Conservation (phyloP, 1,284 basidiomycete species). For the Kalmanozyma brasiliensis region DNA sequence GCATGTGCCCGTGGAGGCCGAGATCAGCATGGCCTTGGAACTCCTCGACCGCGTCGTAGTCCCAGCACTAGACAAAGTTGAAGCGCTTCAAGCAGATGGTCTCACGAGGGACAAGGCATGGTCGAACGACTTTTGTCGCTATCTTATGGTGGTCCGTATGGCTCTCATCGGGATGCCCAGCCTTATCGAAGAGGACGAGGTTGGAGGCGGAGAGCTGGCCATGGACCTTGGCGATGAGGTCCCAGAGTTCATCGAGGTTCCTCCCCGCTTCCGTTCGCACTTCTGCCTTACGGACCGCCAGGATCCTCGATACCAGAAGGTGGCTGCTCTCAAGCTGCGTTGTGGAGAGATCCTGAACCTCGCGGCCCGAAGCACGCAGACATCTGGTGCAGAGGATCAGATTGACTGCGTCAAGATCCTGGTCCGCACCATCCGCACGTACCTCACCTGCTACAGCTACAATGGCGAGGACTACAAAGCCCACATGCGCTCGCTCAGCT, state of each 20-base stretch:
- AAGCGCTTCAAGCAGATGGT: conserved; percentile 70
- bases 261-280: conserved; percentile 72
- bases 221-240: conserved; percentile 76
- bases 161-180: conserved; percentile 80
- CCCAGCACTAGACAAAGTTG: conserved; percentile 78
- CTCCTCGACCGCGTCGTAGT: conserved; percentile 78
- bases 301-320: conserved; percentile 81
- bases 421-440: conserved; percentile 67
- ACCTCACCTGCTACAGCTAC: conserved; percentile 60
- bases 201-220: conserved; percentile 73
- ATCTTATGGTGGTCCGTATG: conserved; percentile 72
- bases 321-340: conserved; percentile 74
- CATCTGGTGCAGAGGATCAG: conserved; percentile 81
- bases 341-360: conserved; percentile 79
- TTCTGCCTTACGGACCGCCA: conserved; percentile 79
- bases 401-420: conserved; percentile 82
- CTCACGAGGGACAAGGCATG: conserved; percentile 69
- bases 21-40: conserved; percentile 84
- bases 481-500: conserved; percentile 50
- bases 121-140: conserved; percentile 94
- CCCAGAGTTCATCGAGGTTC: conserved; percentile 74
- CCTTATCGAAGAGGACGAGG: conserved; percentile 72
- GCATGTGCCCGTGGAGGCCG: conserved; percentile 81
- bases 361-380: conserved; percentile 74
- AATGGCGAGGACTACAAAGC: conserved; percentile 66